Evolutionary conservation across 495 filamentous ascomycete genomes (phyloP).

Genomic region (Podospora fimiseda): DNA sequence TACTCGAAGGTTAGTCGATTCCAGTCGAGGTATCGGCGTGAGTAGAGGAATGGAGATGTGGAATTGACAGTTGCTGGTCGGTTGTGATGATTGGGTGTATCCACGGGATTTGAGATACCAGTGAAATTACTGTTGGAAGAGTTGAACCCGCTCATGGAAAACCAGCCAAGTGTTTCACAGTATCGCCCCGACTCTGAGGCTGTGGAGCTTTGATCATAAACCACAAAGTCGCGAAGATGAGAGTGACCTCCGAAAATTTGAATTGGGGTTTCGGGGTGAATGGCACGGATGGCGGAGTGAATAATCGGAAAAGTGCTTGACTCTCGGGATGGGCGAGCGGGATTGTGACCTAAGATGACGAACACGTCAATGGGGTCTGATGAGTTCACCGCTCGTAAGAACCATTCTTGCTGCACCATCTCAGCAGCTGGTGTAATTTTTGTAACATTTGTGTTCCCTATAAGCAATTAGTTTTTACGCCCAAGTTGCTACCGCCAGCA

Average conservation of each 20-base stretch:
- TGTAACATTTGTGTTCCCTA: conserved; percentile 23
- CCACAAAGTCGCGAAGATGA: conserved; percentile 72
- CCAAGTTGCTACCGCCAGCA: not conserved
- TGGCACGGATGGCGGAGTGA: conserved; percentile 58
- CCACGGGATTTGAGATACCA: conserved; percentile 29
- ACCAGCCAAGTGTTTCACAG: conserved; percentile 82
- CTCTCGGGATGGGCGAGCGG: conserved; percentile 49
- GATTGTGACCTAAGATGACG: conserved; percentile 65
- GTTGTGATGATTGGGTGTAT: conserved; percentile 39
- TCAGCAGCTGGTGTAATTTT: conserved; percentile 46
- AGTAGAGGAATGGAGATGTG: conserved; percentile 42
- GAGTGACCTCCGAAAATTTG: conserved; percentile 79
- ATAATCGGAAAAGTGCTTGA: conserved; percentile 51
- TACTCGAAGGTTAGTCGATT: conserved; percentile 72
- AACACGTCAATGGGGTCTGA: conserved; percentile 66
- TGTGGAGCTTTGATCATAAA: conserved; percentile 63
- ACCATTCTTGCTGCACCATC: conserved; percentile 68
- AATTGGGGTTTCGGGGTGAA: conserved; percentile 63
- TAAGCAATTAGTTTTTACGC: not conserved
- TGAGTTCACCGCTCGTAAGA: conserved; percentile 58
- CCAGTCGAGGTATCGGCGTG: conserved; percentile 77
- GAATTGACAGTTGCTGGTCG: conserved; percentile 29
- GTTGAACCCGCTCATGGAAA: conserved; percentile 65
- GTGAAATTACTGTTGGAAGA: conserved; percentile 22
- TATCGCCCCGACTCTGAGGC: conserved; percentile 77